A percentile compares a stretch with the other conserved stretches of the same genome.
phyloP scores from a whole-genome alignment of 352 stramenopile genomes.

The Blastocystis sp. region DNA sequence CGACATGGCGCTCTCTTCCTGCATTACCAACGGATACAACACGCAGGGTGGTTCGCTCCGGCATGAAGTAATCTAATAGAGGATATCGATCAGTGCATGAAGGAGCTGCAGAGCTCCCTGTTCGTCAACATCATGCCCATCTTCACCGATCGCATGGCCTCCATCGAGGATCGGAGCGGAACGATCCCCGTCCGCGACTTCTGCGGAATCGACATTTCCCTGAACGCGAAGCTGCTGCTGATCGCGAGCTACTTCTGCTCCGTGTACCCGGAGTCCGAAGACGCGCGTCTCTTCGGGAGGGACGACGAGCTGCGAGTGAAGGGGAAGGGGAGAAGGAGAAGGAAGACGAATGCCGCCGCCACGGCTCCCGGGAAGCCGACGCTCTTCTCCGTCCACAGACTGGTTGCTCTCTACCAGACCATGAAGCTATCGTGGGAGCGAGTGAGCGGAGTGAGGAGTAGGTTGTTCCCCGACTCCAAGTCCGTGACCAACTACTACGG shows the following conservation, averaged over 20 bases:
- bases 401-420: constrained; percentile 37
- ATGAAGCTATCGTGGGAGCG: background rate
- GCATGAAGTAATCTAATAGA: background rate
- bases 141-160: constrained; percentile 29
- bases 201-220: constrained; percentile 53
- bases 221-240: constrained; percentile 57
- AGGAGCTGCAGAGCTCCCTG: constrained; percentile 1
- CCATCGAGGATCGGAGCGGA: background rate
- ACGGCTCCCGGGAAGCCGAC: background rate
- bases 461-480: constrained; percentile 42
- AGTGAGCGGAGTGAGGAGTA: background rate
- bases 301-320: constrained; percentile 21
- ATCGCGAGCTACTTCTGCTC: constrained; percentile 59
- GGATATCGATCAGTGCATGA: constrained; percentile 38
- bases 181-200: constrained; percentile 25
- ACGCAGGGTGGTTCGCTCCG: background rate
- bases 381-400: constrained; percentile 37
- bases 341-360: background rate
- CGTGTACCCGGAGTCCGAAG: constrained; percentile 55
- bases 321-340: constrained; percentile 36
- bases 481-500: constrained; percentile 23
- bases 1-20: constrained; percentile 21
- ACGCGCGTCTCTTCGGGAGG: constrained; percentile 29
- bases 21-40: background rate
- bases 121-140: constrained; percentile 59